Evolutionary conservation across 2,329 filamentous ascomycete species (phyloP), one percentile per base, ranked within the genome.

Genomic region (Penicillium italicum): DNA sequence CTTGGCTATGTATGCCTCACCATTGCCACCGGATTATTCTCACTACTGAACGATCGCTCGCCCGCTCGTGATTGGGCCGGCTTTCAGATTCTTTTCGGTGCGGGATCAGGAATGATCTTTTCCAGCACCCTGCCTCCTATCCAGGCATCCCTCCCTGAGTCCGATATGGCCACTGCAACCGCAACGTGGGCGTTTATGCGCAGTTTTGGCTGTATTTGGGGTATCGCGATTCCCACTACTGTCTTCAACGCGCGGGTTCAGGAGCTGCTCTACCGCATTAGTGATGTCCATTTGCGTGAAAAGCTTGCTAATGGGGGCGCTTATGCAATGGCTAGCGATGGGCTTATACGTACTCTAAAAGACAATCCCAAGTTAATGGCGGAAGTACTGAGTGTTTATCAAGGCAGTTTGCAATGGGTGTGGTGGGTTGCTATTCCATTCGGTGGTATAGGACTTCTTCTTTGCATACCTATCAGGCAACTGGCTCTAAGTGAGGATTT

Each of bases 391-490:
- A 48, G 56, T 1, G 68, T 71, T 0, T 78, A 74, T 53, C 65
- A 66, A 0, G 56, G 69, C 31, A 66, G 70, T 1, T 59, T 78
- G 38, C 69, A 64, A 44, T 58, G 60, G n/a, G 68, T 76, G 2
- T 79, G 76, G 73, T 59, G 72, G 4, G 62, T 77, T 1, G 70
- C 69, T 9, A 64, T 75, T 0, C 62, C 67, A 0, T 63, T 77
- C 20, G 64, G 68, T 0, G 68, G 55, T 0, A 30, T 74, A 3
- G 68, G 67, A 1, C 71, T 77, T 12, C 33, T 71, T 6, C 34
- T 75, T 8, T 67, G 65, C 1, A 71, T 73, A 24, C 59, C 69
- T 1, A 72, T 74, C 50, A 71, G 71, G 49, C 64, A 76, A 53
- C 18, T 62, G 28, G 16, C 26, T 11, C 43, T 52, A 28, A 30